These are phyloP conservation scores for Elaeagnus macrophylla DNA, from an alignment of 306 rosid genomes.

Conservation along the genomic window DNA sequence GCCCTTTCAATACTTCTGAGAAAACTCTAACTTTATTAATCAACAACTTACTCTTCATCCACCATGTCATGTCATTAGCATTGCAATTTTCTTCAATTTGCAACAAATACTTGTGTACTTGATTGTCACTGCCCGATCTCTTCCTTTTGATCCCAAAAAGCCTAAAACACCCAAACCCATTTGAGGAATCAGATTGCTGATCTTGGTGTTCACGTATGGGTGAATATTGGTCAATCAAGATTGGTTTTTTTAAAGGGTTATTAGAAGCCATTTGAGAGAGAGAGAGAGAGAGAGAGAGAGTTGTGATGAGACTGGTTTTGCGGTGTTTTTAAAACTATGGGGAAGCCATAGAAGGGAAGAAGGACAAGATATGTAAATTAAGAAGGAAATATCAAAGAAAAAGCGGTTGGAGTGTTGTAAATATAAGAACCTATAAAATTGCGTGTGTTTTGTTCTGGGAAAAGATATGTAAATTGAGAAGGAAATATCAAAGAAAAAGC, in stretches of 20 bases:
- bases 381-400: too few species aligned
- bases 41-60: slow-evolving; percentile 18
- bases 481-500: too few species aligned
- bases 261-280: slow-evolving; percentile 18
- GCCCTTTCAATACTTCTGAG: slow-evolving; percentile 57
- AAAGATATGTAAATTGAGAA: too few species aligned
- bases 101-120: slow-evolving; percentile 14
- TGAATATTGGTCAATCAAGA: slow-evolving; percentile 3
- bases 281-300: background rate
- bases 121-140: background rate
- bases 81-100: slow-evolving; percentile 13
- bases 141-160: slow-evolving; percentile 23
- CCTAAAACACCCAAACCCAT: slow-evolving; percentile 44
- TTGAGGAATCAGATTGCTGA: slow-evolving; percentile 6
- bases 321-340: too few species aligned
- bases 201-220: slow-evolving; percentile 27
- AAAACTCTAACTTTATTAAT: slow-evolving; percentile 37
- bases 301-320: too few species aligned
- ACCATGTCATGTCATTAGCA: slow-evolving; percentile 22
- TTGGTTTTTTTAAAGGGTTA: slow-evolving; percentile 21
- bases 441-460: too few species aligned
- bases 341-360: too few species aligned
- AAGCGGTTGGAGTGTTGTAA: too few species aligned
- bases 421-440: too few species aligned
- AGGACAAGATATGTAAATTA: too few species aligned